Percentiles rank a stretch among this genome's conserved stretches.
Evolutionary conservation across 345 rosid genomes (phyloP).

Genomic region (Adansonia digitata): DNA sequence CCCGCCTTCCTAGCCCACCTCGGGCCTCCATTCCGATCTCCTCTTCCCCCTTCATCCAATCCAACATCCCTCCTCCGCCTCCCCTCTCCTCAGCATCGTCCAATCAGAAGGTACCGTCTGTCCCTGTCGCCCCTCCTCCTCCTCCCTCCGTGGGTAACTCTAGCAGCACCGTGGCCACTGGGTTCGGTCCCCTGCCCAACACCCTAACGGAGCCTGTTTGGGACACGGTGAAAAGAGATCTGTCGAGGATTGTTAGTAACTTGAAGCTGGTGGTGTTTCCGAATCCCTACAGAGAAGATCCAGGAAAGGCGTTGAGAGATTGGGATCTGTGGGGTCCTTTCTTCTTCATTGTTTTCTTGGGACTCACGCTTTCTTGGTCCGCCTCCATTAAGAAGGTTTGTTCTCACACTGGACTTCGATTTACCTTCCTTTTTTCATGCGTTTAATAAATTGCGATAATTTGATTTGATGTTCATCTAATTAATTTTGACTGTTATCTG

Average conservation of each 20-base stretch:
- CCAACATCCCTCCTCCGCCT: constrained; percentile 52
- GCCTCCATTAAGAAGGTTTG: constrained; percentile 68
- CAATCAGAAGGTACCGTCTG: constrained; percentile 37
- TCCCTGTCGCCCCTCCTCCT: constrained; percentile 39
- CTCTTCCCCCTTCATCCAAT: constrained; percentile 60
- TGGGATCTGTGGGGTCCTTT: constrained; percentile 99
- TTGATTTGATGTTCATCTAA: neutral
- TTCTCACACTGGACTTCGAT: neutral
- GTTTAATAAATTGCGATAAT: neutral
- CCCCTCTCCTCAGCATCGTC: constrained; percentile 18
- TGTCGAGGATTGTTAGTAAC: constrained; percentile 88
- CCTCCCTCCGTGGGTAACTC: constrained; percentile 31
- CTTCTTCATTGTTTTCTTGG: constrained; percentile 89
- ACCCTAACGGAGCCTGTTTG: constrained; percentile 97
- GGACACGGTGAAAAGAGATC: constrained; percentile 98
- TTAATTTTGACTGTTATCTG: neutral
- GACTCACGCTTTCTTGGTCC: constrained; percentile 88
- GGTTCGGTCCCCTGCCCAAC: constrained; percentile 80
- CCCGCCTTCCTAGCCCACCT: constrained; percentile 78
- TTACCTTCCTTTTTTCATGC: neutral
- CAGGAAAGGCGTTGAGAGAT: constrained; percentile 95
- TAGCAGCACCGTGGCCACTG: constrained; percentile 29
- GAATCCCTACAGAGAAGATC: constrained; percentile 90
- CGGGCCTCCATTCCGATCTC: constrained; percentile 82
- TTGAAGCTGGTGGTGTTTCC: constrained; percentile 95